These are phyloP conservation scores for Moesziomyces globuligerus DNA, from an alignment of 1,284 basidiomycete genomes.

Conservation along the genomic window DNA sequence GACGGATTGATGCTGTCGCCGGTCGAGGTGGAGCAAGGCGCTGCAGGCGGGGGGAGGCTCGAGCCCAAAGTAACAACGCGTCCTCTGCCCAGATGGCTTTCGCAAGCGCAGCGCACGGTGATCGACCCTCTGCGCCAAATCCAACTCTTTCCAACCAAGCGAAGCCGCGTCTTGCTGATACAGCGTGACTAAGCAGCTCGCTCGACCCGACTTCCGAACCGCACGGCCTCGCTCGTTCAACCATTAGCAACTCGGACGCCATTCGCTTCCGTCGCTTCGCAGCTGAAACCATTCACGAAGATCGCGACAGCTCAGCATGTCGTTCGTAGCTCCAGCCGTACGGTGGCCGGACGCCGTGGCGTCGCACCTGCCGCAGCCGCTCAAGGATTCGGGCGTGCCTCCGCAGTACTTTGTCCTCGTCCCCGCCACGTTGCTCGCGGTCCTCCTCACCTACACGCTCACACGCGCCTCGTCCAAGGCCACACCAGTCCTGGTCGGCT, in stretches of 20 bases:
- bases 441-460: slow-evolving; percentile 47
- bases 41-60: too few species aligned
- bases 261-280: too few species aligned
- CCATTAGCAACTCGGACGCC: too few species aligned
- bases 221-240: background rate
- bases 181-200: background rate
- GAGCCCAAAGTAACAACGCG: slow-evolving; percentile 12
- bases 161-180: too few species aligned
- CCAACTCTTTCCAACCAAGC: background rate
- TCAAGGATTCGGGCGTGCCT: slow-evolving; percentile 34
- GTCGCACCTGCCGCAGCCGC: slow-evolving; percentile 31
- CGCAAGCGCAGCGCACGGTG: slow-evolving; percentile 9
- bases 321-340: slow-evolving; percentile 38
- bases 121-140: background rate
- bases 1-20: background rate
- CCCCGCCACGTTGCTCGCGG: slow-evolving; percentile 43
- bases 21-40: slow-evolving; percentile 7
- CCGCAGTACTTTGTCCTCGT: slow-evolving; percentile 46
- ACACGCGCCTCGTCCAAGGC: slow-evolving; percentile 24
- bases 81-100: slow-evolving; percentile 4
- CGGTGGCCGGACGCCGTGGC: slow-evolving; percentile 52
- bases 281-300: background rate
- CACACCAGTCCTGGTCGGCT: slow-evolving; percentile 7
- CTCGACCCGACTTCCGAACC: background rate
- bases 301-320: slow-evolving; percentile 8